A percentile compares a stretch with the other conserved stretches of the same genome.
Evolutionary conservation across 192 early-diverging fungal genomes (phyloP).

Genomic region (Podila epigama): DNA sequence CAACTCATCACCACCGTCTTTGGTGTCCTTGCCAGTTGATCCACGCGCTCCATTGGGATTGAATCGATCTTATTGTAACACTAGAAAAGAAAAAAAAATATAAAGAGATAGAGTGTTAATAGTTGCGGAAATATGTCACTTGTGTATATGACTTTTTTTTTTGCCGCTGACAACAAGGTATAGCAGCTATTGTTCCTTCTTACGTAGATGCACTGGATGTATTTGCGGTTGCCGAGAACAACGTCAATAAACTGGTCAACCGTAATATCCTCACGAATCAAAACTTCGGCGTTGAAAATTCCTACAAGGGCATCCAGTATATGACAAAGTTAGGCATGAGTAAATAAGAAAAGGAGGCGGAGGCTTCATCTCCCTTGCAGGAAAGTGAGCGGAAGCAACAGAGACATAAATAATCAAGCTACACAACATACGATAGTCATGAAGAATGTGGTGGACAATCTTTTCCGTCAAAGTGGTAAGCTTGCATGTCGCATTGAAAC

Average conservation of each 20-base stretch:
- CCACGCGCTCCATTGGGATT: slow-evolving; percentile 95
- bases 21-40: slow-evolving; percentile 87
- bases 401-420: background rate
- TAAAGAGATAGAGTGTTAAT: background rate
- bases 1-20: slow-evolving; percentile 93
- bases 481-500: slow-evolving; percentile 91
- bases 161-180: too few species aligned
- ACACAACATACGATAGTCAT: slow-evolving; percentile 86
- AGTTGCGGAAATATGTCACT: background rate
- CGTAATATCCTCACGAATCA: slow-evolving; percentile 95
- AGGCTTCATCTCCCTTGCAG: too few species aligned
- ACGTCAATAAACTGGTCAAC: slow-evolving; percentile 99
- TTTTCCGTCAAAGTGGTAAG: slow-evolving; percentile 87
- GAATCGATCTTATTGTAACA: slow-evolving; percentile 98
- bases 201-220: slow-evolving; percentile 94
- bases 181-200: slow-evolving; percentile 1
- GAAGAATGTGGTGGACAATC: slow-evolving; percentile 93
- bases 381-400: background rate
- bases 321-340: background rate
- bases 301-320: slow-evolving; percentile 22
- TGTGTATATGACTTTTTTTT: too few species aligned
- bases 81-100: slow-evolving; percentile 22
- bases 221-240: slow-evolving; percentile 97
- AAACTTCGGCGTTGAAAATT: slow-evolving; percentile 97
- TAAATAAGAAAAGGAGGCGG: background rate